These are phyloP conservation scores for Termitomyces sp. DNA, from an alignment of 768 basidiomycete species.

Conservation along the genomic window DNA sequence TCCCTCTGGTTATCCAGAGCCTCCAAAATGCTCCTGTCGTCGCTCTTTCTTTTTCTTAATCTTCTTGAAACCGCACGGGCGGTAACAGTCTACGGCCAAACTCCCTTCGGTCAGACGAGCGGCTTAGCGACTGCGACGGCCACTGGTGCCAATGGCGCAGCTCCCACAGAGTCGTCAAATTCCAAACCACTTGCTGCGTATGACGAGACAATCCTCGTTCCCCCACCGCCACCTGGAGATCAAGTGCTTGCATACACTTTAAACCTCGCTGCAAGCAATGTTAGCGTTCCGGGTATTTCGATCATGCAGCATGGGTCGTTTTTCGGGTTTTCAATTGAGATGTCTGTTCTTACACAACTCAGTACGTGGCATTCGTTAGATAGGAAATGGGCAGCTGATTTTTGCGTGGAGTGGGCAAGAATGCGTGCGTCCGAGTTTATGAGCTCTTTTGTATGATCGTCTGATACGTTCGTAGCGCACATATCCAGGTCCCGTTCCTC, in stretches of 20 bases:
- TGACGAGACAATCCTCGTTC: conserved; percentile 40
- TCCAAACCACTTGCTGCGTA: conserved; percentile 38
- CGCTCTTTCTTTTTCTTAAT: background rate
- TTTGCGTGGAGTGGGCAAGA: background rate
- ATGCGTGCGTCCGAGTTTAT: background rate
- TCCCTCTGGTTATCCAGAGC: background rate
- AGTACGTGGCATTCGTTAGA: conserved; percentile 26
- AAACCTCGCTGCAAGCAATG: conserved; percentile 30
- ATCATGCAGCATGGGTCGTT: conserved; percentile 48
- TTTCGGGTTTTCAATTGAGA: conserved; percentile 71
- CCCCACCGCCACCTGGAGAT: conserved; percentile 45
- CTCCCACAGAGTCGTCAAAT: conserved; percentile 17
- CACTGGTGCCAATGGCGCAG: conserved; percentile 7
- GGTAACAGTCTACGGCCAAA: conserved; percentile 29
- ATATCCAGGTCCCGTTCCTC: conserved; percentile 42
- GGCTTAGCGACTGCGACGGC: conserved; percentile 4
- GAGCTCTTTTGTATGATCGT: no score
- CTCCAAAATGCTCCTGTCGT: background rate
- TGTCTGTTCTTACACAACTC: conserved; percentile 64
- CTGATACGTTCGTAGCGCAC: background rate
- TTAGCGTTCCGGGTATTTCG: conserved; percentile 26
- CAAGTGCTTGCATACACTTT: conserved; percentile 38
- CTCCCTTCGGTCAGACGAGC: conserved; percentile 16
- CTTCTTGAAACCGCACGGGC: background rate
- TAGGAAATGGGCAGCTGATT: no score